Base-by-base conservation (phyloP, 257 asterid genomes). In the Plantago ovata region DNA sequence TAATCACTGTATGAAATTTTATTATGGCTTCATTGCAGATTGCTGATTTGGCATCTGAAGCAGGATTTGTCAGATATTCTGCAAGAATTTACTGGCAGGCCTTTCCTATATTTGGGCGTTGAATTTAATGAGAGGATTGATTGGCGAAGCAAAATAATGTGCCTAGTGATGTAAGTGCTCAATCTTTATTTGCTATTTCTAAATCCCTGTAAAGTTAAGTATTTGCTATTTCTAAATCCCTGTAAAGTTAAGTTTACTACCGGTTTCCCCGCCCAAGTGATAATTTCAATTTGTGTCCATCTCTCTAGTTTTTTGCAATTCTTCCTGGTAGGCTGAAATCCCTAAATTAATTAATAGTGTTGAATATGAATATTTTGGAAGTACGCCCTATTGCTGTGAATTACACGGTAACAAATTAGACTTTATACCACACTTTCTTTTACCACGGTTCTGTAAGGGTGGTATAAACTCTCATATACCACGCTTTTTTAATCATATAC, bases 11-110 rank as follows among this genome's bases (percentile, higher is more conserved):
- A 19, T 9, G 18, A 63, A 46, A 7, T 50, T 15, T 54, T 24
- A 53, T 60, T 32, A n/a, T 49, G 53, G 50, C 53, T 72, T 12
- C 50, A 62, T 69, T 72, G 65, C 84, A 88, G 96, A 81, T 75
- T 85, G 74, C 54, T 81, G 56, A 66, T 76, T 38, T 88, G 96
- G 95, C 73, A 75, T 67, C 77, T 85, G 74, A 83, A 76, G 79
- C 72, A 75, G 53, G 93, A 85, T 46, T 19, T 85, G 40, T 71
- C 79, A 6, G 80, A 83, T 46, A 67, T 85, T 58, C 63, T 85
- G 79, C 71, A 61, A 72, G 95, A 83, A 72, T 58, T 46, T 56
- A 66, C 51, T 39, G 67, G 51, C 52, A 74, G 95, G 38, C 84
- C 82, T 53, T 83, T 88, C 48, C 83, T 85, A 75, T 70, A 75